Evolutionary conservation across 106 monocot species (phyloP).

Genomic region (Amphibolis antarctica): DNA sequence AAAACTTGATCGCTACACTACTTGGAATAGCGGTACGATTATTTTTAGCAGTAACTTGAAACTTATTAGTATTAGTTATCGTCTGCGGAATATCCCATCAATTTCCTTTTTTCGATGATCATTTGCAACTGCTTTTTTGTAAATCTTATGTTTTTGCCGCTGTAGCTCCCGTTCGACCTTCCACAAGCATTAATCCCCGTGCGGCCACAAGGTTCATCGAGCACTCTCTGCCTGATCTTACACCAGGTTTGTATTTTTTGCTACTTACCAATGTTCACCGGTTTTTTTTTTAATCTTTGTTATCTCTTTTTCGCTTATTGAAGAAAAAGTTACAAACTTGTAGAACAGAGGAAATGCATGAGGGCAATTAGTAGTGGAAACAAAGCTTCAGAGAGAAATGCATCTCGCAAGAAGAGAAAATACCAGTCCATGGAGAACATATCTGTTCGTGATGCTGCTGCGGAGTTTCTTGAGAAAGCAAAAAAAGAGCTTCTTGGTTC

Average conservation of each 20-base stretch:
- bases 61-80: background rate
- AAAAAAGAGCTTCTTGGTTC: conserved; percentile 53
- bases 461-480: conserved; percentile 92
- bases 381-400: conserved; percentile 14
- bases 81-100: background rate
- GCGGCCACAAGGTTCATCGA: conserved; percentile 82
- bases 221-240: conserved; percentile 69
- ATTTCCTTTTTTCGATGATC: too few relatives aligned
- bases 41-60: background rate
- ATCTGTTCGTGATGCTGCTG: conserved; percentile 51
- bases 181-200: conserved; percentile 50
- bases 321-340: background rate
- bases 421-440: conserved; percentile 21
- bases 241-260: conserved; percentile 33
- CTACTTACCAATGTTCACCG: background rate
- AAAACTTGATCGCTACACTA: conserved; percentile 44
- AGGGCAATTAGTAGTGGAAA: conserved; percentile 41
- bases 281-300: background rate
- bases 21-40: conserved; percentile 52
- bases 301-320: background rate
- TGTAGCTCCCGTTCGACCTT: conserved; percentile 67
- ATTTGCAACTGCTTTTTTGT: background rate
- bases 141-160: background rate
- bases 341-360: conserved; percentile 65
- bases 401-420: conserved; percentile 53